Base-by-base conservation (phyloP, 2,329 filamentous ascomycete species). In the Septoria petroselini region DNA sequence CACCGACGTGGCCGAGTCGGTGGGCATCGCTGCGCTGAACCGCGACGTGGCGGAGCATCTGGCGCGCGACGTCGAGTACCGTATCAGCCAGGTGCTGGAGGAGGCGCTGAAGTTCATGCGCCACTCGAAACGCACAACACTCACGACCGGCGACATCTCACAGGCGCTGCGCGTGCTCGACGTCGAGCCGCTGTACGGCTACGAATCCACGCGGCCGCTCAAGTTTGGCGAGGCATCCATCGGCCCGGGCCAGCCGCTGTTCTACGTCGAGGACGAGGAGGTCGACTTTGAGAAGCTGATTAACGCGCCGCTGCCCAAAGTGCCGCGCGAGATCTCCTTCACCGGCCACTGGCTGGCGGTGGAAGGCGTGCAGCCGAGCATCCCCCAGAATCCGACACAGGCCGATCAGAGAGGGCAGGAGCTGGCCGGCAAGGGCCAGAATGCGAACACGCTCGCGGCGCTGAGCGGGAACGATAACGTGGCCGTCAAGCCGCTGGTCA, bases 251-350 rank as follows among this genome's bases (percentile, higher is more conserved):
- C 93, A 98, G 71, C 90, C 91, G 45, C 75, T 98, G 17, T 98
- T 91, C 71, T 98, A 98, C 68, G 86, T 98, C 30, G 93, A 98
- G 66, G 93, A 98, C 68, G 93, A 98, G 66, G 93, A 98, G 74
- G 85, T 97, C 47, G 93, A 98, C 70, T 97, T 98, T 66, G 93
- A 98, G 74, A 97, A 97, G 76, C 76, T 98, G 59, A 96, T 98
- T 68, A 98, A 98, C 72, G 90, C 90, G 58, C 88, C 93, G 3
- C 72, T 98, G 59, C 93, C 93, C 19, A 96, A 94, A 70, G 91
- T 98, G 23, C 93, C 93, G 27, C 80, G 91, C 41, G 93, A 98
- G 69, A 86, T 93, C 62, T 88, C 84, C 54, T 91, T 96, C 66
- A 97, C 91, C 33, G 93, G 88, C 53, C 93, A 98, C 71, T 98